Percentiles rank a stretch among this genome's conserved stretches.
Evolutionary conservation across 306 rosid species (phyloP).

Genomic region (Cicer pinnatifidum): DNA sequence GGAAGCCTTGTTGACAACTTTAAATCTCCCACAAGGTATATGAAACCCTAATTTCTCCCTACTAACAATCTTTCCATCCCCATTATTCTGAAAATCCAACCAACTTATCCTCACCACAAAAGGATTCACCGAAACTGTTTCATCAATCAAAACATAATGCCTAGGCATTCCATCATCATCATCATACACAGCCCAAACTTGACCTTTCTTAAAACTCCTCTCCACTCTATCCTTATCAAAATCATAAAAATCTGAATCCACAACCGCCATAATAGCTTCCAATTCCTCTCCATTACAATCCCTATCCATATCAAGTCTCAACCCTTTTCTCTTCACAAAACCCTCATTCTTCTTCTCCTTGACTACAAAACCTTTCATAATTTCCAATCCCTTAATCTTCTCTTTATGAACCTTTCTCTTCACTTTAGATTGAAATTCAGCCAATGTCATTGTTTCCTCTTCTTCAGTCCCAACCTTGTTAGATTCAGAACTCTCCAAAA

Average conservation of each 20-base stretch:
- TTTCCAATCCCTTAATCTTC: conserved; percentile 46
- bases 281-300: conserved; percentile 40
- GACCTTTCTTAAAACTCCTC: conserved; percentile 87
- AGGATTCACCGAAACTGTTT: conserved; percentile 63
- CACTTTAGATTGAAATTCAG: conserved; percentile 67
- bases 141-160: conserved; percentile 76
- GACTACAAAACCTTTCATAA: neutral
- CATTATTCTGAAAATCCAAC: conserved; percentile 69
- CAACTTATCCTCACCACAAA: conserved; percentile 81
- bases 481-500: conserved; percentile 64
- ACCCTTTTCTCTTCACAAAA: conserved; percentile 36
- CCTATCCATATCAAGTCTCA: conserved; percentile 35
- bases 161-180: conserved; percentile 92
- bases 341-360: conserved; percentile 39
- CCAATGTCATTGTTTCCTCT: conserved; percentile 85
- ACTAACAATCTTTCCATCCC: conserved; percentile 53
- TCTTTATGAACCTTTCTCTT: conserved; percentile 54
- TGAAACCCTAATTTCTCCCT: conserved; percentile 67
- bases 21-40: conserved; percentile 81
- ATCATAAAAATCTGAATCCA: conserved; percentile 79
- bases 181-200: conserved; percentile 86
- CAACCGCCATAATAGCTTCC: conserved; percentile 61
- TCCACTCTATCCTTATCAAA: conserved; percentile 81
- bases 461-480: conserved; percentile 50
- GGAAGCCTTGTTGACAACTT: conserved; percentile 58